Evolutionary conservation across 345 rosid genomes (phyloP), one percentile per base, ranked within the genome.

Genomic region (Eucalyptus grandis): DNA sequence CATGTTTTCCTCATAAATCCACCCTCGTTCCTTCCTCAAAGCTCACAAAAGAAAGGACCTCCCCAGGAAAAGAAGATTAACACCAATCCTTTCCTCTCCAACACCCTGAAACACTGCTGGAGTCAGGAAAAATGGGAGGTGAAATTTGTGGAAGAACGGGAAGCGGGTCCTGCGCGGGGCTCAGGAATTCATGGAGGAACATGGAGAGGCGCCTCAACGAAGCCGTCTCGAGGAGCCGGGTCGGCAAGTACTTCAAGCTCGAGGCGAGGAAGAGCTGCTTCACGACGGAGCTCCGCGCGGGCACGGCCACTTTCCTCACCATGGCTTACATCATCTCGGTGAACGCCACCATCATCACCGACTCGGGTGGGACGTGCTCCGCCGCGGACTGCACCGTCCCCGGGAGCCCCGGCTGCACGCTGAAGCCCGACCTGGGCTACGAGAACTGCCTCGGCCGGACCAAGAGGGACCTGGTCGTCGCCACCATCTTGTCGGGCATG

Each of bases 301-400:
- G 95, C 2, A 96, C 97, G 2, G 98, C 98, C 85, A 98, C 99
- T 58, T 98, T 98, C 88, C 95, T 98, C n/a, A 98, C 99, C 15
- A 96, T 98, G 99, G 98, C 99, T 46, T 98, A 97, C 87, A 97
- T 98, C 90, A 95, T 98, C 81, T 93, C 98, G 8, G 97, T 97
- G 60, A 98, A 98, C 90, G 97, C 99, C 81, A 97, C 98, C 90
- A 95, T 98, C 89, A 89, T 97, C 26, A 86, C 96, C 7, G 98
- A 96, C 90, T 95, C 99, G 30, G 99, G 99, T 1, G 98, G 95
- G 40, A 92, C 93, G 1, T 97, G 99, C 94, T 94, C 98, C 56
- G n/a, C 90, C 80, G 88, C 92, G 1, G 95, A 95, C 91, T 96
- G 97, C 92, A 93, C 97, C 6, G 90, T 67, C 85, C 90, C 94